A percentile compares a stretch with the other conserved stretches of the same genome.
Evolutionary conservation across 108 stramenopile species (phyloP).

Genomic region (Epipyxis sp.): DNA sequence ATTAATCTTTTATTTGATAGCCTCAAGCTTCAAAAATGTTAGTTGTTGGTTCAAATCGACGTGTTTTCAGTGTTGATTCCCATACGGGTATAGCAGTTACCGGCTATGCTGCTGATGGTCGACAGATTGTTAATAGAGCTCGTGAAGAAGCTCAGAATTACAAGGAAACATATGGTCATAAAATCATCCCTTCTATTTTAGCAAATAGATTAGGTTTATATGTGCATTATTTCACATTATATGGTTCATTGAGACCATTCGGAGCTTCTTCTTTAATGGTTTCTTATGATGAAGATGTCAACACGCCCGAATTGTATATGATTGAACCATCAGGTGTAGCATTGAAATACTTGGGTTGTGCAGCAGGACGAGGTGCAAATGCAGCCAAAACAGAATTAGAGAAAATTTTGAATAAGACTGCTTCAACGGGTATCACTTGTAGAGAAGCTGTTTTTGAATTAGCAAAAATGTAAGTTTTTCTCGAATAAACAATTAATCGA

Average conservation of each 20-base stretch:
- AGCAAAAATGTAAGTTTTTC: conserved; percentile 66
- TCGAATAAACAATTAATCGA: neutral
- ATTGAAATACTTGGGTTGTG: conserved; percentile 84
- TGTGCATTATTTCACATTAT: conserved; percentile 95
- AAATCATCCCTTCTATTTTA: conserved; percentile 72
- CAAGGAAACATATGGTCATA: conserved; percentile 73
- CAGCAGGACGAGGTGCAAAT: conserved; percentile 94
- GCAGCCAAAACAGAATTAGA: conserved; percentile 98
- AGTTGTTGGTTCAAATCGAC: conserved; percentile 20
- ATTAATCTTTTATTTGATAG: neutral
- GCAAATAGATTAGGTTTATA: conserved; percentile 79
- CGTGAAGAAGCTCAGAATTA: conserved; percentile 80
- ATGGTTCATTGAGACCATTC: conserved; percentile 92
- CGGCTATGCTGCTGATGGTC: conserved; percentile 89
- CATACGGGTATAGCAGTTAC: conserved; percentile 55
- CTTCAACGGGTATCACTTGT: conserved; percentile 51
- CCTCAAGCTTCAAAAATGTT: conserved; percentile 25
- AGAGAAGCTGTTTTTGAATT: conserved; percentile 88
- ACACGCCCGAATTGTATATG: conserved; percentile 77
- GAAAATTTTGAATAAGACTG: conserved; percentile 68
- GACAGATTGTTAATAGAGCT: conserved; percentile 82
- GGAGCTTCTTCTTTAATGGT: conserved; percentile 79
- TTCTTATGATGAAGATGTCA: conserved; percentile 77
- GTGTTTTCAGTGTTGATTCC: conserved; percentile 30
- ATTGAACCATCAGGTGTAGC: conserved; percentile 85